phyloP scores from a whole-genome alignment of 1,284 basidiomycete species.

The Cystobasidiaceae sp. region DNA sequence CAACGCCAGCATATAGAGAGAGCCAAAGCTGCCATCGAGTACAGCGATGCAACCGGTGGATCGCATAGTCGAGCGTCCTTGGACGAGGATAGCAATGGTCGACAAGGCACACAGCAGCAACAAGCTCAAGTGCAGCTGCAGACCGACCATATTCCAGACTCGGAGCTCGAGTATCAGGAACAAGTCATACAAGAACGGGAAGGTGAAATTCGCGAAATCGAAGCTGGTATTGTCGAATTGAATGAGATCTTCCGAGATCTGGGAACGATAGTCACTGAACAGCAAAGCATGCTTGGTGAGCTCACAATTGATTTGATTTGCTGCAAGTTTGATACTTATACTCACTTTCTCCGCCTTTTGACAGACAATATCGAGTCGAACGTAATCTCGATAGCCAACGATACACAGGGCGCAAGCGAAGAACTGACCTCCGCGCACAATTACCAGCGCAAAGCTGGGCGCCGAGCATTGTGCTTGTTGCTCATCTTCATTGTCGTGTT shows the following conservation, averaged over 20 bases:
- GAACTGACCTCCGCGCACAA: conserved; percentile 86
- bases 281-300: conserved; percentile 89
- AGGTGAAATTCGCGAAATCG: conserved; percentile 90
- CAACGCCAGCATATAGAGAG: conserved; percentile 78
- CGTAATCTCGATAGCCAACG: conserved; percentile 75
- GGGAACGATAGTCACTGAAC: conserved; percentile 88
- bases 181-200: conserved; percentile 93
- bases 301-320: no score
- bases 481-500: conserved; percentile 75
- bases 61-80: not conserved
- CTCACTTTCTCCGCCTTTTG: not conserved
- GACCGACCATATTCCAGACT: conserved; percentile 53
- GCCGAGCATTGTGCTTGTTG: conserved; percentile 81
- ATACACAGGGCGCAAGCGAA: conserved; percentile 76
- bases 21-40: conserved; percentile 25
- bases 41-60: not conserved
- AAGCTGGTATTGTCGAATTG: conserved; percentile 92
- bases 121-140: conserved; percentile 32
- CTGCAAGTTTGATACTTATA: no score
- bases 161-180: conserved; percentile 93
- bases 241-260: conserved; percentile 96
- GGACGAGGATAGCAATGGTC: not conserved
- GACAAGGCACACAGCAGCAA: conserved; percentile 14
- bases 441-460: conserved; percentile 90
- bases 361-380: conserved; percentile 96